Conservation (phyloP, 352 stramenopile species). For the Phytopythium helicoides region DNA sequence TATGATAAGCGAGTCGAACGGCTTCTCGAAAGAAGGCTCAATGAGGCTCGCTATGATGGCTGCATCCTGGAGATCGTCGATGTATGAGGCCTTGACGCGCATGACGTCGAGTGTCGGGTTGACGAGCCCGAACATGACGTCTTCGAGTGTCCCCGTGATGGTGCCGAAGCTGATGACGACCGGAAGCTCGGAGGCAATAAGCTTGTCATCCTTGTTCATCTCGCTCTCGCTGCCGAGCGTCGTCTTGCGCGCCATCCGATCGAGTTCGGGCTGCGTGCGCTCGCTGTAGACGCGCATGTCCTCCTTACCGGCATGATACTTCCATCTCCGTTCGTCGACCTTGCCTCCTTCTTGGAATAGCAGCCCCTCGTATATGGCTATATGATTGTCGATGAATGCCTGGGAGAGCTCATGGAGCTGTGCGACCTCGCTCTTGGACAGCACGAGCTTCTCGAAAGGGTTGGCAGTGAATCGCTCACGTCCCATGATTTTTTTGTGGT, state of each 20-base stretch:
- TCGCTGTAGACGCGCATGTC: conserved; percentile 23
- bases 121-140: conserved; percentile 28
- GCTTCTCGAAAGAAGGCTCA: conserved; percentile 12
- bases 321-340: conserved; percentile 32
- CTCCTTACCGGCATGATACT: conserved; percentile 25
- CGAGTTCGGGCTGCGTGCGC: conserved; percentile 21
- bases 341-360: conserved; percentile 17
- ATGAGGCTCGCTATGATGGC: conserved; percentile 31
- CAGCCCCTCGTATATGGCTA: conserved; percentile 32
- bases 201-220: neutral
- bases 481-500: no score
- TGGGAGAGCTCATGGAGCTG: conserved; percentile 24
- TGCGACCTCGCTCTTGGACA: conserved; percentile 21
- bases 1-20: conserved; percentile 16
- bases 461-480: conserved; percentile 19
- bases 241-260: conserved; percentile 12
- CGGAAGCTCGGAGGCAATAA: conserved; percentile 6
- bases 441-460: conserved; percentile 21
- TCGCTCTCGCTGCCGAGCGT: neutral
- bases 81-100: conserved; percentile 19
- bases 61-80: conserved; percentile 28
- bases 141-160: conserved; percentile 22
- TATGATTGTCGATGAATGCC: conserved; percentile 22
- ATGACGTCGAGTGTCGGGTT: conserved; percentile 16
- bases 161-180: conserved; percentile 21